Conservation (phyloP, 345 rosid genomes). For the Lumnitzera littorea region DNA sequence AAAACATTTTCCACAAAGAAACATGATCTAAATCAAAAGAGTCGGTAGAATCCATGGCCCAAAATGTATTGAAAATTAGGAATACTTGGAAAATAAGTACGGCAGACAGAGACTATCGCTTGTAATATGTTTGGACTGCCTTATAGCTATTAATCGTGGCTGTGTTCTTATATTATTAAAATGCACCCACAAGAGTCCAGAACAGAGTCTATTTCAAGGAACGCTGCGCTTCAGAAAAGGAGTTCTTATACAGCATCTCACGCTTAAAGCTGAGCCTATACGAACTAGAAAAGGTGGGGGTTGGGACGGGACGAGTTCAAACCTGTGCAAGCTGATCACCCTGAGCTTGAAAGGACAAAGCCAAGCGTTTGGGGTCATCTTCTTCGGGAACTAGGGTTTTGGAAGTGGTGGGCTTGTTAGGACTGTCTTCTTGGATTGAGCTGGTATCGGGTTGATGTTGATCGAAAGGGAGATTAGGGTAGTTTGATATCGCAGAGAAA, state of each 20-base stretch:
- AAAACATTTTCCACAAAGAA: too few species aligned
- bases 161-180: too few species aligned
- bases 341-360: slow-evolving; percentile 49
- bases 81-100: too few species aligned
- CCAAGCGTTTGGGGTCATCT: slow-evolving; percentile 25
- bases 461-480: slow-evolving; percentile 61
- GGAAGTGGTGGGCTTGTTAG: background rate
- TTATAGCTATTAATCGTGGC: too few species aligned
- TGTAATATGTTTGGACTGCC: too few species aligned
- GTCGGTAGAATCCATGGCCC: too few species aligned
- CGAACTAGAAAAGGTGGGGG: background rate
- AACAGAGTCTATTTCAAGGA: too few species aligned
- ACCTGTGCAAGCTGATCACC: slow-evolving; percentile 87
- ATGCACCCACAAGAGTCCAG: too few species aligned
- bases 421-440: background rate
- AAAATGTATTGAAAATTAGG: too few species aligned
- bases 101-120: too few species aligned
- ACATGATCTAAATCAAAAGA: too few species aligned
- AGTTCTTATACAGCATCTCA: background rate
- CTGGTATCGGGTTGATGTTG: slow-evolving; percentile 8
- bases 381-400: slow-evolving; percentile 9
- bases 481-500: slow-evolving; percentile 27
- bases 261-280: background rate
- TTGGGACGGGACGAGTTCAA: background rate
- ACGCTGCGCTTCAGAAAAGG: too few species aligned